Conservation (phyloP, 768 basidiomycete genomes). For the Pleurotus sapidus region DNA sequence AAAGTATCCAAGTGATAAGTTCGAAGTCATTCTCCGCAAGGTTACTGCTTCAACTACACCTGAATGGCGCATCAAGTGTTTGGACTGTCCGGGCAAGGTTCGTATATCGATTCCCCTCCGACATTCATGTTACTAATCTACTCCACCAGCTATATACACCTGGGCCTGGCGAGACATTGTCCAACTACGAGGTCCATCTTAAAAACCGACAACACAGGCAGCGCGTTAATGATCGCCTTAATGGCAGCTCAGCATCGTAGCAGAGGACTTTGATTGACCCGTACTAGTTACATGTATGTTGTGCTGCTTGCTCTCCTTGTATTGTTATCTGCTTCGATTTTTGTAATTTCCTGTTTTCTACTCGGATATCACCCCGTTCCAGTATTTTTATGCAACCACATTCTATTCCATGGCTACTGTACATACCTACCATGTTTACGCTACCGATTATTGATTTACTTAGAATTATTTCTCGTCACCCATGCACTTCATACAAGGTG, state of each 20-base stretch:
- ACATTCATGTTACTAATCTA: constrained; percentile 8
- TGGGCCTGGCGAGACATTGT: constrained; percentile 81
- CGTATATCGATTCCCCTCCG: constrained; percentile 13
- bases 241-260: constrained; percentile 15
- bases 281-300: constrained; percentile 3
- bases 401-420: neutral
- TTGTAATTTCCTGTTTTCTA: neutral
- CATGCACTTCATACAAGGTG: too few species aligned
- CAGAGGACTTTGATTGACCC: constrained; percentile 13
- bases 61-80: constrained; percentile 91
- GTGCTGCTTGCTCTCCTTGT: constrained; percentile 24
- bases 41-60: constrained; percentile 48
- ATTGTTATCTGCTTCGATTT: constrained; percentile 32
- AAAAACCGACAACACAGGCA: constrained; percentile 80
- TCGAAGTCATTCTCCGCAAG: constrained; percentile 72
- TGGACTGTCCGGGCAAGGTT: constrained; percentile 93
- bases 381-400: constrained; percentile 3
- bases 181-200: constrained; percentile 92
- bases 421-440: too few species aligned
- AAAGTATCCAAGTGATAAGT: constrained; percentile 78
- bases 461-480: too few species aligned
- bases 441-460: too few species aligned
- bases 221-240: constrained; percentile 62
- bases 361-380: neutral
- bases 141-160: constrained; percentile 76